Evolutionary conservation across 306 rosid genomes (phyloP), one percentile per base, ranked within the genome.

Genomic region (Pterocarpus santalinus): DNA sequence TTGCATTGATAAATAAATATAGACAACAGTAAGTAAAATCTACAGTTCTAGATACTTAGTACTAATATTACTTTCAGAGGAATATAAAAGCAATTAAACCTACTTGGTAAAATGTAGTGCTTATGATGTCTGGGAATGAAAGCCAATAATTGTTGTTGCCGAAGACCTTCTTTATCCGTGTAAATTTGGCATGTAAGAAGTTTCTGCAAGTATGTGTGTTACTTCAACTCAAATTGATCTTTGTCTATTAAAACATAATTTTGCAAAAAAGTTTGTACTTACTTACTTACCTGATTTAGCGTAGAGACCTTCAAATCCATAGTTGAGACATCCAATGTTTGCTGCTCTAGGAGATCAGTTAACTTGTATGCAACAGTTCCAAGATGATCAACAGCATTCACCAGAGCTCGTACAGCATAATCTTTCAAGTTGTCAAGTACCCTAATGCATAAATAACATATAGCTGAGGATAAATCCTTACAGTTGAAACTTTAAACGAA

Each of bases 291-390:
- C 98, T 93, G 99, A 89, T 86, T 91, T 77, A 95, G 46, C 22
- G 96, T 85, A 60, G 93, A 85, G 63, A 93, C 88, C 82, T 87
- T 93, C 78, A 90, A 86, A 82, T 88, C 98, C 89, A 90, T 89
- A 74, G 92, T 82, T 81, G 98, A 93, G 80, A 89, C 90, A 52
- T 93, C 98, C 79, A 81, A 76, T 9, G 94, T 80, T 87, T 93
- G 94, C 84, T 95, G 98, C 77, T 95, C 99, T 41, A 95, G 86
- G 81, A 95, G 94, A 79, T 95, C 97, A 12, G 94, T 91, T 77
- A 95, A 90, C 84, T 95, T 95, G 96, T 85, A 95, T 70, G 98
- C 99, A 4, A 95, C 98, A 7, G 99, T 95, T 82, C 99, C 99
- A 75, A 95, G 97, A 91, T 95, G 98, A 87, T 95, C 99, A 77